Conservation (phyloP, 2,329 filamentous ascomycete species). For the Orbilia javanica region DNA sequence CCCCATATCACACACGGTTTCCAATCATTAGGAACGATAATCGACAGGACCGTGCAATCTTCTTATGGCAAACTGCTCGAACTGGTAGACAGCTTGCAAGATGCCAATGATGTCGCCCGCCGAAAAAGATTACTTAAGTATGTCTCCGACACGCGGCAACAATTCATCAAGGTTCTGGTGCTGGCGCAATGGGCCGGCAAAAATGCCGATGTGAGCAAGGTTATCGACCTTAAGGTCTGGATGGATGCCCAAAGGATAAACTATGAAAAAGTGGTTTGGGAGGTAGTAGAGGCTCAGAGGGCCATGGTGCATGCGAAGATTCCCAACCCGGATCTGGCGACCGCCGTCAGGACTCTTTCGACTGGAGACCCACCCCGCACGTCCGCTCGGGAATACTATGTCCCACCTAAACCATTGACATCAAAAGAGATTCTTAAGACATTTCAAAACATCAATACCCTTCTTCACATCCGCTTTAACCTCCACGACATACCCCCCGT, state of each 20-base stretch:
- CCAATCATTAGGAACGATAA: slow-evolving; percentile 78
- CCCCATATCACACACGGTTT: slow-evolving; percentile 80
- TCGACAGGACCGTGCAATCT: slow-evolving; percentile 83
- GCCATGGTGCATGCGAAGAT: slow-evolving; percentile 77
- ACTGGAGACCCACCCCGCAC: slow-evolving; percentile 72
- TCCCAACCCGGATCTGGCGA: slow-evolving; percentile 90
- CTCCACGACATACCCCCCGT: slow-evolving; percentile 84
- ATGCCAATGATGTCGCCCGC: slow-evolving; percentile 74
- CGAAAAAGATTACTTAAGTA: slow-evolving; percentile 82
- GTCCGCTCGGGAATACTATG: slow-evolving; percentile 75
- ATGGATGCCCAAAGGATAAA: slow-evolving; percentile 74
- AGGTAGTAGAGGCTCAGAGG: slow-evolving; percentile 78
- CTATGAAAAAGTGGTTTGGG: slow-evolving; percentile 73
- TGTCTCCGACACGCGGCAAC: slow-evolving; percentile 81
- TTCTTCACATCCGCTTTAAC: slow-evolving; percentile 84
- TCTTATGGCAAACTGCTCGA: slow-evolving; percentile 83
- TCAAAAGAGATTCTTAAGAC: slow-evolving; percentile 79
- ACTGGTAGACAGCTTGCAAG: slow-evolving; percentile 59
- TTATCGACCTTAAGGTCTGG: slow-evolving; percentile 88
- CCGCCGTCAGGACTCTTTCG: slow-evolving; percentile 85
- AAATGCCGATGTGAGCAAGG: slow-evolving; percentile 81
- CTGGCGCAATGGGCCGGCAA: slow-evolving; percentile 90
- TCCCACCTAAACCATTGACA: slow-evolving; percentile 78
- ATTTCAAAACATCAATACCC: slow-evolving; percentile 83
- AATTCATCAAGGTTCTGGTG: slow-evolving; percentile 93